Evolutionary conservation across 768 basidiomycete genomes (phyloP).

Genomic region (Tulasnella sp.): DNA sequence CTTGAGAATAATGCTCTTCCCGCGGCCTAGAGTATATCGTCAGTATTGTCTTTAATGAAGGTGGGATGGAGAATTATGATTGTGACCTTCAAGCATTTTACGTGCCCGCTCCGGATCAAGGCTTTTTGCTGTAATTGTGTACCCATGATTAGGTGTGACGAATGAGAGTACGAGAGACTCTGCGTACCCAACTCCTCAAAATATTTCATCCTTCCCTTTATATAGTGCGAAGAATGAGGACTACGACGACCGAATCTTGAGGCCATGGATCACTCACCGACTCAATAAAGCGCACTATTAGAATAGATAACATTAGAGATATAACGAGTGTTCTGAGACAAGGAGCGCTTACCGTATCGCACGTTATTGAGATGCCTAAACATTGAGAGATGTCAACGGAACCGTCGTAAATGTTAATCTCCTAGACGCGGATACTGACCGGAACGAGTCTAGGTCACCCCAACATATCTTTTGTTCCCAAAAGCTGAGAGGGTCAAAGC

Average conservation of each 20-base stretch:
- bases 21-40: slow-evolving; percentile 38
- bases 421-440: slow-evolving; percentile 36
- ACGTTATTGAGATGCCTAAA: slow-evolving; percentile 69
- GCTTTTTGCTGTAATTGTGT: slow-evolving; percentile 34
- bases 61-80: no score
- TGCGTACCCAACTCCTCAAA: slow-evolving; percentile 38
- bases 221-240: neutral
- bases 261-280: slow-evolving; percentile 36
- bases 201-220: slow-evolving; percentile 61
- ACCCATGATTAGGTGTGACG: neutral
- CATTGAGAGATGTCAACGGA: neutral
- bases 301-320: slow-evolving; percentile 1
- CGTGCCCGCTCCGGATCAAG: slow-evolving; percentile 47
- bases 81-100: slow-evolving; percentile 35
- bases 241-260: neutral
- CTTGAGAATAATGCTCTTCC: slow-evolving; percentile 66
- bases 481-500: slow-evolving; percentile 53
- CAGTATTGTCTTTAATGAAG: no score
- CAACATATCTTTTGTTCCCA: slow-evolving; percentile 71
- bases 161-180: neutral
- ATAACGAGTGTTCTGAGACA: neutral
- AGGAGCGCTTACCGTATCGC: slow-evolving; percentile 44
- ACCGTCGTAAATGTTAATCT: neutral
- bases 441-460: slow-evolving; percentile 72
- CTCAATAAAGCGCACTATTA: slow-evolving; percentile 25